A percentile compares a stretch with the other conserved stretches of the same genome.
Conservation (phyloP, 768 basidiomycete species). For the Antrodiella citrinella region DNA sequence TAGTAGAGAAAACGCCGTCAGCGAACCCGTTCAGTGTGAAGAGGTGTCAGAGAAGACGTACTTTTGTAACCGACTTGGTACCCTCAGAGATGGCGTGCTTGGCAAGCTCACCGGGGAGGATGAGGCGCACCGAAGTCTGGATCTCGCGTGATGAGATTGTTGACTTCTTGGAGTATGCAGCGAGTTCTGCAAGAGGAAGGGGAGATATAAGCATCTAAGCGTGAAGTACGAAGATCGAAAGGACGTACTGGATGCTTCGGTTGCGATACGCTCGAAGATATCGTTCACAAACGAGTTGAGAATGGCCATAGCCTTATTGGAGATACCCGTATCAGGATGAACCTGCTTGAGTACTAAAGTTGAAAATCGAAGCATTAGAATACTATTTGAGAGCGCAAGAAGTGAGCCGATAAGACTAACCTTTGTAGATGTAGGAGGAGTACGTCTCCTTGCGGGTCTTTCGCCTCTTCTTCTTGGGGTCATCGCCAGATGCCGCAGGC, state of each 20-base stretch:
- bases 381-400: slow-evolving; percentile 6
- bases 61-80: slow-evolving; percentile 66
- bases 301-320: slow-evolving; percentile 93
- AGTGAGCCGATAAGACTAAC: slow-evolving; percentile 29
- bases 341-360: slow-evolving; percentile 91
- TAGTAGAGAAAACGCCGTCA: slow-evolving; percentile 2
- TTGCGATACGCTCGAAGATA: slow-evolving; percentile 89
- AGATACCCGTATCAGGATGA: slow-evolving; percentile 98
- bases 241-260: slow-evolving; percentile 81
- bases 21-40: background rate
- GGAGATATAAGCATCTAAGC: too few species aligned
- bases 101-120: slow-evolving; percentile 94
- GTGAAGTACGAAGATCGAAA: slow-evolving; percentile 1
- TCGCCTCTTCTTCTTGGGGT: slow-evolving; percentile 66
- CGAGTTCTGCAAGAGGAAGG: slow-evolving; percentile 57
- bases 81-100: slow-evolving; percentile 99
- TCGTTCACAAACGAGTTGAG: slow-evolving; percentile 91
- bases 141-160: slow-evolving; percentile 99
- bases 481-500: slow-evolving; percentile 48
- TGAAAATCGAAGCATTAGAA: background rate
- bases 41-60: slow-evolving; percentile 7
- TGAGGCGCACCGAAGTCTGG: slow-evolving; percentile 91
- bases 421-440: slow-evolving; percentile 93
- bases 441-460: slow-evolving; percentile 90
- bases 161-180: slow-evolving; percentile 97